Conservation (phyloP, 805 yeast species). For the Maudiozyma serrabonitensis region DNA sequence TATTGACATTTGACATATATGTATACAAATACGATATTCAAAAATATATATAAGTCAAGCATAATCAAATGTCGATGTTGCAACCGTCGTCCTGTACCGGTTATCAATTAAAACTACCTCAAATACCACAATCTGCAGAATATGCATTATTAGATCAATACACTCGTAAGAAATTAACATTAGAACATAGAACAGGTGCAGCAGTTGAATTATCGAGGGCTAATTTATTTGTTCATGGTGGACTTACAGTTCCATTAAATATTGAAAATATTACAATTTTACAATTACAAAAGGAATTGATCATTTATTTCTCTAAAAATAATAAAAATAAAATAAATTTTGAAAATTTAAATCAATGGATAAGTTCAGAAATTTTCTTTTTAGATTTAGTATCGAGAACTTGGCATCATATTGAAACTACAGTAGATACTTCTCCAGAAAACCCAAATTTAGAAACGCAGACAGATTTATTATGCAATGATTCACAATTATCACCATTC, state of each 20-base stretch:
- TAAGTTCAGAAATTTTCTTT: conserved; percentile 55
- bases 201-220: conserved; percentile 50
- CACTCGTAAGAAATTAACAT: conserved; percentile 40
- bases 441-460: background rate
- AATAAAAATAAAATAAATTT: conserved; percentile 16
- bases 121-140: conserved; percentile 7
- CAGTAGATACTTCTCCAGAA: conserved; percentile 1
- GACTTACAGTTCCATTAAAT: conserved; percentile 49
- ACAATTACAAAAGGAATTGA: conserved; percentile 34
- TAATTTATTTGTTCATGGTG: conserved; percentile 55
- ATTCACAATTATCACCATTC: background rate
- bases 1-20: no score
- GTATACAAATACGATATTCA: background rate
- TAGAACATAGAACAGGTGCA: conserved; percentile 61
- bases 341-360: conserved; percentile 27
- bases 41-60: background rate
- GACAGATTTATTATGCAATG: background rate
- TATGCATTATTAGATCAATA: conserved; percentile 22
- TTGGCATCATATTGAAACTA: conserved; percentile 40
- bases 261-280: conserved; percentile 32
- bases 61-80: conserved; percentile 42
- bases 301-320: conserved; percentile 20
- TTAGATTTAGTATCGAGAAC: conserved; percentile 47
- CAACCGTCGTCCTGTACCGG: conserved; percentile 58
- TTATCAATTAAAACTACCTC: conserved; percentile 50